phyloP scores from a whole-genome alignment of 306 rosid genomes.

The Comarum palustre region DNA sequence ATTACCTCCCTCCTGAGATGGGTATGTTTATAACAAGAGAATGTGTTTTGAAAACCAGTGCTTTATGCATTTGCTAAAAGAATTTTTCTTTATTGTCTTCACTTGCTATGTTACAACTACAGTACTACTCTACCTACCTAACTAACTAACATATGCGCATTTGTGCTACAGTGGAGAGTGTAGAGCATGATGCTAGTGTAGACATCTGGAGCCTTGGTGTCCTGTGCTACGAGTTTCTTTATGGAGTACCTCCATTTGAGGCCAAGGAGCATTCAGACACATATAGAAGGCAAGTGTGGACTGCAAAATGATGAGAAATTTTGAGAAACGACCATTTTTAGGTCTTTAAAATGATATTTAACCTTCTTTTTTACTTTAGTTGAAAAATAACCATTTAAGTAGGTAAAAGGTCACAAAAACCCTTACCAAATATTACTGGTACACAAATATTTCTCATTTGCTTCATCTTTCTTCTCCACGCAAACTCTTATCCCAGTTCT shows the following conservation, averaged over 20 bases:
- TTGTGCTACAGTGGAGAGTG: conserved; percentile 77
- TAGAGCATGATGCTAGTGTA: conserved; percentile 94
- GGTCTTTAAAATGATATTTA: no score
- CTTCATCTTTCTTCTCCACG: no score
- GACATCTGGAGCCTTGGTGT: conserved; percentile 99
- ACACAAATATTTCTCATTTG: no score
- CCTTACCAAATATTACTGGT: no score
- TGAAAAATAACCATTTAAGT: no score
- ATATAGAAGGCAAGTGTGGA: conserved; percentile 65
- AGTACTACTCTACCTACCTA: no score
- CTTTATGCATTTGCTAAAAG: not conserved
- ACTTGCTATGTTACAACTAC: not conserved
- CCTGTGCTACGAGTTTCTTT: conserved; percentile 93
- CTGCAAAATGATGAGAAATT: not conserved
- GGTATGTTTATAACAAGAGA: conserved; percentile 46
- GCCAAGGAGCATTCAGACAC: conserved; percentile 98
- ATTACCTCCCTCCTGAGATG: conserved; percentile 99
- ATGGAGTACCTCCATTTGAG: conserved; percentile 96
- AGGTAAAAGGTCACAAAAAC: no score
- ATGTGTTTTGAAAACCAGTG: not conserved
- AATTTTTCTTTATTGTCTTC: not conserved
- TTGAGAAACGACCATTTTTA: no score
- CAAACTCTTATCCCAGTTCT: no score
- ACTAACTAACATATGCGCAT: not conserved
- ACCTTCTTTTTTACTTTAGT: no score